These are phyloP conservation scores for Tetrapyrgos nigripes DNA, from an alignment of 1,284 basidiomycete genomes.

Conservation along the genomic window DNA sequence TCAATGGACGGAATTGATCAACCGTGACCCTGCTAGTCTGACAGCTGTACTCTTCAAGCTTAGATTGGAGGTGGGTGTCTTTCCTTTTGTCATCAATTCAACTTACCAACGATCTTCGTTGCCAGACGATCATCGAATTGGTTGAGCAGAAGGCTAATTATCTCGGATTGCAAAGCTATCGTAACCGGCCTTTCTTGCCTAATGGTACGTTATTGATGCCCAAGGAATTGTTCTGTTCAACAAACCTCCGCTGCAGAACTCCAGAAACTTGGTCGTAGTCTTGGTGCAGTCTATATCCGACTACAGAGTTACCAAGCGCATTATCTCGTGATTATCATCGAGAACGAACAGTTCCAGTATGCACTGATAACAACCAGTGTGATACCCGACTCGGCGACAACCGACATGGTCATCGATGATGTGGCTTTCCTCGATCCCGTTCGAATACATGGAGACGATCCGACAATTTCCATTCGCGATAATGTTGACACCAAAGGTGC, in stretches of 20 bases:
- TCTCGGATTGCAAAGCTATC: slow-evolving; percentile 73
- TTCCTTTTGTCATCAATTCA: slow-evolving; percentile 8
- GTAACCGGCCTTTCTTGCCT: slow-evolving; percentile 66
- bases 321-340: slow-evolving; percentile 80
- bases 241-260: slow-evolving; percentile 51
- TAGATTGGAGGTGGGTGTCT: slow-evolving; percentile 57
- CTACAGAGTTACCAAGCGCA: slow-evolving; percentile 72
- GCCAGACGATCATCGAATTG: slow-evolving; percentile 74
- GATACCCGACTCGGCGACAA: slow-evolving; percentile 56
- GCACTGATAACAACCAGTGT: slow-evolving; percentile 72
- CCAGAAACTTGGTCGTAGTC: slow-evolving; percentile 60
- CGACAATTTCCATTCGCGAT: slow-evolving; percentile 29
- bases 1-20: slow-evolving; percentile 60
- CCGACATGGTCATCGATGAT: slow-evolving; percentile 70
- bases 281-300: slow-evolving; percentile 64
- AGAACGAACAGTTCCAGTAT: slow-evolving; percentile 76
- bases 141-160: slow-evolving; percentile 80
- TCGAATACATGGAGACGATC: slow-evolving; percentile 57
- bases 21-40: slow-evolving; percentile 65
- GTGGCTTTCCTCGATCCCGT: slow-evolving; percentile 80
- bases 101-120: not conserved
- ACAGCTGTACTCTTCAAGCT: slow-evolving; percentile 58
- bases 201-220: slow-evolving; percentile 51
- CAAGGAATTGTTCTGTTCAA: slow-evolving; percentile 9
- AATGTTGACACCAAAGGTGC: slow-evolving; percentile 29